These are phyloP conservation scores for Verticillium nubilum DNA, from an alignment of 2,329 filamentous ascomycete genomes.

Conservation along the genomic window DNA sequence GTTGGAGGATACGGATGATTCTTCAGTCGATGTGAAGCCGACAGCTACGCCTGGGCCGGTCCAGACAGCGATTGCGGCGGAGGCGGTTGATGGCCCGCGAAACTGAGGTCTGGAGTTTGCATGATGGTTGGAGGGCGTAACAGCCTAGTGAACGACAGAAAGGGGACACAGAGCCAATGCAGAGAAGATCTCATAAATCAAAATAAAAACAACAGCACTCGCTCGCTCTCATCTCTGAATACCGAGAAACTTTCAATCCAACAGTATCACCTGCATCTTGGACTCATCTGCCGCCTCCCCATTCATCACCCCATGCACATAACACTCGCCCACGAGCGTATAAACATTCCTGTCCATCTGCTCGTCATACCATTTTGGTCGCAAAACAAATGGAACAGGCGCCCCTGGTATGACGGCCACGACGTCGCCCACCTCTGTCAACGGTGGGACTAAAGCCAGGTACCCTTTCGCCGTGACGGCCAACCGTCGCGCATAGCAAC, in stretches of 20 bases:
- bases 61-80: not conserved
- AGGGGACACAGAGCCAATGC: too few species aligned
- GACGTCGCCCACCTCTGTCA: not conserved
- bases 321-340: not conserved
- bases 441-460: not conserved
- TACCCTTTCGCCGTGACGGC: not conserved
- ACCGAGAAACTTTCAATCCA: not conserved
- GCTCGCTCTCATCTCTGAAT: not conserved
- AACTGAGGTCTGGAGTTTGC: too few species aligned
- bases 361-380: not conserved
- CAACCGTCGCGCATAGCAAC: not conserved
- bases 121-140: too few species aligned
- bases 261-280: not conserved
- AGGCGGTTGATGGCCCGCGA: not conserved
- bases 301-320: constrained; percentile 6
- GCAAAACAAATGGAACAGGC: not conserved
- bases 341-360: not conserved
- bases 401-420: not conserved
- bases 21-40: not conserved
- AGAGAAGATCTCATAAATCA: not conserved
- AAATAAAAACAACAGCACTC: not conserved
- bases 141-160: too few species aligned
- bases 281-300: constrained; percentile 1
- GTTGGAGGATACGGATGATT: not conserved
- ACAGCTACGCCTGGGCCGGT: not conserved